A percentile compares a stretch with the other conserved stretches of the same genome.
Evolutionary conservation across 371 early-diverging fungal species (phyloP).

Genomic region (Mucor velutinosus): DNA sequence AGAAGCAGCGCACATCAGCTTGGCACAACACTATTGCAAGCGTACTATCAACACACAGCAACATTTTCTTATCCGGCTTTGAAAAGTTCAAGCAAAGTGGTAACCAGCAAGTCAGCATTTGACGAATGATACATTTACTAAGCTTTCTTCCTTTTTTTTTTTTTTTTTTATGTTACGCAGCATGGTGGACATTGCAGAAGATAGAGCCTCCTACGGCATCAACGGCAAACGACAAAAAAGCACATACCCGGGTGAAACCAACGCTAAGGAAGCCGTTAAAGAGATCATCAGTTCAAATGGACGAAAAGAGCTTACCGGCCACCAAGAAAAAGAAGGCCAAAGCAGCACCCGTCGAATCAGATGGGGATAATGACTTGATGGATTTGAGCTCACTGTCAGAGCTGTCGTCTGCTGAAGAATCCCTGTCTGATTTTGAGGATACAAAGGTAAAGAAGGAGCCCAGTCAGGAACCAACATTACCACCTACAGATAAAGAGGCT

Average conservation of each 20-base stretch:
- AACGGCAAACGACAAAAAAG: conserved; percentile 25
- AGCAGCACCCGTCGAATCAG: conserved; percentile 12
- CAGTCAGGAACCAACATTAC: background rate
- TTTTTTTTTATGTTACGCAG: conserved; percentile 25
- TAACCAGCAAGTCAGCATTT: conserved; percentile 4
- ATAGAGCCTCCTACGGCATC: conserved; percentile 42
- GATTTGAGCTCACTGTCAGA: conserved; percentile 44
- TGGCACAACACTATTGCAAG: conserved; percentile 84
- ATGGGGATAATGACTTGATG: conserved; percentile 14
- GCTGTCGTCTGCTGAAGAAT: conserved; percentile 36
- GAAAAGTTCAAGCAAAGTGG: conserved; percentile 59
- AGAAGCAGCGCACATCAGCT: conserved; percentile 66
- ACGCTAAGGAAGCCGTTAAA: conserved; percentile 29
- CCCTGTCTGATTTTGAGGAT: background rate
- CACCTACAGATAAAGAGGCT: background rate
- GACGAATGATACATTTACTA: background rate
- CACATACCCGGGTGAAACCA: conserved; percentile 40
- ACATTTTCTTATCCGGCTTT: conserved; percentile 79
- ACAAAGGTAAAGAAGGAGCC: background rate
- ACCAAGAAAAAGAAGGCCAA: conserved; percentile 14
- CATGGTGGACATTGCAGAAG: conserved; percentile 64
- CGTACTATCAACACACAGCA: conserved; percentile 76
- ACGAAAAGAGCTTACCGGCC: background rate
- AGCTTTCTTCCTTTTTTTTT: too few relatives aligned
- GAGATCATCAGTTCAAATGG: conserved; percentile 7